Percentiles rank a stretch among this genome's conserved stretches.
phyloP scores from a whole-genome alignment of 345 rosid species.

The Alliaria petiolata region DNA sequence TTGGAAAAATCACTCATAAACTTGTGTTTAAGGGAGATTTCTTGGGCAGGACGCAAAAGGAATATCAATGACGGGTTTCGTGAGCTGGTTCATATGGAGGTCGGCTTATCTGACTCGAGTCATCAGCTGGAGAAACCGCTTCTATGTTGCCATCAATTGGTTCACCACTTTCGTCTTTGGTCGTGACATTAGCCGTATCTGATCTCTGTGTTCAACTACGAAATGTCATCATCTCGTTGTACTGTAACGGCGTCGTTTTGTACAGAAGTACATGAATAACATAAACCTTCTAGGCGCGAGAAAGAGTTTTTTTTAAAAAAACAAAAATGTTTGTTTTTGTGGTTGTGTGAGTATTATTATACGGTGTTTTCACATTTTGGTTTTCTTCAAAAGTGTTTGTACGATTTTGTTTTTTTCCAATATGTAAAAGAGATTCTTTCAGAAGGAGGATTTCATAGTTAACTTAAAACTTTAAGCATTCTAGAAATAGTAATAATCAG shows the following conservation, averaged over 20 bases:
- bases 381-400: neutral
- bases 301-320: neutral
- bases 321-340: neutral
- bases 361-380: neutral
- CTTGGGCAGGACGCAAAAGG: constrained; percentile 69
- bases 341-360: neutral
- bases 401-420: neutral
- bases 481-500: neutral
- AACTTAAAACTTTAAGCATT: neutral
- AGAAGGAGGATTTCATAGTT: neutral
- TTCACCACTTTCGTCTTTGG: constrained; percentile 81
- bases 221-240: neutral
- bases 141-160: constrained; percentile 91
- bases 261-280: neutral
- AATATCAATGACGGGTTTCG: constrained; percentile 67
- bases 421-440: neutral
- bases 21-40: neutral
- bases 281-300: neutral
- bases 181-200: constrained; percentile 78
- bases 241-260: neutral
- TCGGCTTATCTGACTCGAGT: constrained; percentile 92
- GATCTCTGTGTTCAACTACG: neutral
- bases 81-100: constrained; percentile 92
- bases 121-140: constrained; percentile 92
- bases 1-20: neutral